Evolutionary conservation across 257 asterid genomes (phyloP).

Genomic region (Capsicum baccatum): DNA sequence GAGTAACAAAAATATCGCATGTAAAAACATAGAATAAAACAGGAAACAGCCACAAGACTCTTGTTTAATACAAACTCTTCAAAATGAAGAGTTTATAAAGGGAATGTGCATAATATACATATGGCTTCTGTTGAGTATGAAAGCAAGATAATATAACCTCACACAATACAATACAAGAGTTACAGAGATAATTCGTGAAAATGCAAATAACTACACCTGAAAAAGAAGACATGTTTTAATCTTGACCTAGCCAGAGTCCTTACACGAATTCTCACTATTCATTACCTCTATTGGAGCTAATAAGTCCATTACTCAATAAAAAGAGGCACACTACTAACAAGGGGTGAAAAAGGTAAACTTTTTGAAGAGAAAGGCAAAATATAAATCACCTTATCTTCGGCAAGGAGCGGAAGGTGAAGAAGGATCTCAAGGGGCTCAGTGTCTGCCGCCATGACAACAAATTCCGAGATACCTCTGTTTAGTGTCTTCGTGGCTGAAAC

Average conservation of each 20-base stretch:
- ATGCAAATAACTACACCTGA: background rate
- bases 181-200: background rate
- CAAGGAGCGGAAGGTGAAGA: slow-evolving; percentile 94
- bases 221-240: background rate
- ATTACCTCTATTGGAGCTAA: background rate
- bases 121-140: background rate
- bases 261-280: background rate
- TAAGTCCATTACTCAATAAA: background rate
- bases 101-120: background rate
- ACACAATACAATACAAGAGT: background rate
- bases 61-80: background rate
- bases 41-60: background rate
- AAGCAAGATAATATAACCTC: background rate
- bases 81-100: background rate
- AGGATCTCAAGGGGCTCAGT: slow-evolving; percentile 94
- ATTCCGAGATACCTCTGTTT: slow-evolving; percentile 91
- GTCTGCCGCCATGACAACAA: slow-evolving; percentile 92
- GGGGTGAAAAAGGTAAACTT: background rate
- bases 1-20: background rate
- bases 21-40: background rate
- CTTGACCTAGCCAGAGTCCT: background rate
- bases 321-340: background rate
- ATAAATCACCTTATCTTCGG: slow-evolving; percentile 80
- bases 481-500: slow-evolving; percentile 90
- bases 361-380: background rate